These are phyloP conservation scores for Colletotrichum orchidophilum DNA, from an alignment of 2,329 filamentous ascomycete species.

Conservation along the genomic window DNA sequence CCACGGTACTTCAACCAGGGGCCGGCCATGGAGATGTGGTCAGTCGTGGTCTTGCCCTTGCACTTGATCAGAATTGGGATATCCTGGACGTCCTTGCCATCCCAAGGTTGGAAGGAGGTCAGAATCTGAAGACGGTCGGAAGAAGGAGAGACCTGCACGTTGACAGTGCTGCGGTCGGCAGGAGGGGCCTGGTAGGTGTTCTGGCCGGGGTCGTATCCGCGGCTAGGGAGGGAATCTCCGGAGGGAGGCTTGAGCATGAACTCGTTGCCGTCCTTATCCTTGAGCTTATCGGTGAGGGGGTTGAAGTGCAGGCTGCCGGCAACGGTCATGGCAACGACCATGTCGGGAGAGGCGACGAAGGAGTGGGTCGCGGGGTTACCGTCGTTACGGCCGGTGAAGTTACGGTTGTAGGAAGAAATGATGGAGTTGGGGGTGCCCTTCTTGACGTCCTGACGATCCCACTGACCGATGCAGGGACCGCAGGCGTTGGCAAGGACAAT, in stretches of 20 bases:
- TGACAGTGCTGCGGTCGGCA: conserved; percentile 75
- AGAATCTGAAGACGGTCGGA: conserved; percentile 96
- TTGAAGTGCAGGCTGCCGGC: conserved; percentile 92
- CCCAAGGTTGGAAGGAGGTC: conserved; percentile 85
- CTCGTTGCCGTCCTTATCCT: conserved; percentile 95
- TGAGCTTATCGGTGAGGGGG: conserved; percentile 89
- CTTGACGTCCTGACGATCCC: conserved; percentile 92
- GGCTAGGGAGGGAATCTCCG: conserved; percentile 81
- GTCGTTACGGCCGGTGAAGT: conserved; percentile 98
- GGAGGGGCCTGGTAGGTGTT: conserved; percentile 98
- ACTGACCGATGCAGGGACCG: conserved; percentile 92
- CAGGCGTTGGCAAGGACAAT: conserved; percentile 96
- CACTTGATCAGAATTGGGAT: conserved; percentile 96
- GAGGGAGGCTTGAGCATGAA: conserved; percentile 86
- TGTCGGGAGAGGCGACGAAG: conserved; percentile 90
- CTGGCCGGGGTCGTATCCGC: conserved; percentile 89
- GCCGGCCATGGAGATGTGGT: conserved; percentile 97
- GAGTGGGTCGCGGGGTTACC: conserved; percentile 95
- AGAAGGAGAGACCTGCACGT: conserved; percentile 84
- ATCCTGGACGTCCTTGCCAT: conserved; percentile 87
- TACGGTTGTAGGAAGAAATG: conserved; percentile 99
- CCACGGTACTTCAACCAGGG: conserved; percentile 99
- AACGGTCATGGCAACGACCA: conserved; percentile 87
- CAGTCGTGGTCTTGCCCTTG: conserved; percentile 95
- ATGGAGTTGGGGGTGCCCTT: conserved; percentile 98